phyloP scores from a whole-genome alignment of 768 basidiomycete species.

The Tephrocybe sp. region DNA sequence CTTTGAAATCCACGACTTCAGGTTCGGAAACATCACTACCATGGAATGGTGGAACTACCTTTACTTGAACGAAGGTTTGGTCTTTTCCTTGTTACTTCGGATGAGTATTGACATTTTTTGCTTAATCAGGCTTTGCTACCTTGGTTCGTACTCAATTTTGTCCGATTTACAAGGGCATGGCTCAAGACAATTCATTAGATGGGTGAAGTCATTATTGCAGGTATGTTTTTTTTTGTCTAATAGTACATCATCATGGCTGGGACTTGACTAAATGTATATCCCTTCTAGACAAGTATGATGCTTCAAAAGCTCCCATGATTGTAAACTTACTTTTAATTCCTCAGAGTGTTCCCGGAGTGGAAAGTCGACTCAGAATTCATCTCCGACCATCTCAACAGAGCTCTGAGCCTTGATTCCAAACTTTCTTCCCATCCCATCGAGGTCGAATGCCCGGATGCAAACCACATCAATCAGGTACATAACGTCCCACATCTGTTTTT shows the following conservation, averaged over 20 bases:
- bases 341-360: slow-evolving; percentile 83
- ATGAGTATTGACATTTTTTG: slow-evolving; percentile 2
- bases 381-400: slow-evolving; percentile 70
- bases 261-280: not conserved
- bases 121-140: slow-evolving; percentile 76
- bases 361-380: slow-evolving; percentile 82
- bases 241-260: no score
- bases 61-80: slow-evolving; percentile 73
- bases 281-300: slow-evolving; percentile 50
- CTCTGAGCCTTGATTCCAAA: slow-evolving; percentile 81
- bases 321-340: slow-evolving; percentile 3
- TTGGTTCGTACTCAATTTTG: slow-evolving; percentile 51
- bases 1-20: slow-evolving; percentile 14
- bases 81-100: not conserved
- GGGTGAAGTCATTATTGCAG: slow-evolving; percentile 85
- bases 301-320: not conserved
- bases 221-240: no score
- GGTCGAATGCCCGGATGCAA: slow-evolving; percentile 85
- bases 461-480: slow-evolving; percentile 72
- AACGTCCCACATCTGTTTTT: not conserved
- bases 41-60: slow-evolving; percentile 94
- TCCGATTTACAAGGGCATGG: not conserved
- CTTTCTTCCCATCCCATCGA: slow-evolving; percentile 91
- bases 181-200: slow-evolving; percentile 41
- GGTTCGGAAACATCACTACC: slow-evolving; percentile 93